Conservation (phyloP, 345 rosid species). For the Dipteronia sinensis region DNA sequence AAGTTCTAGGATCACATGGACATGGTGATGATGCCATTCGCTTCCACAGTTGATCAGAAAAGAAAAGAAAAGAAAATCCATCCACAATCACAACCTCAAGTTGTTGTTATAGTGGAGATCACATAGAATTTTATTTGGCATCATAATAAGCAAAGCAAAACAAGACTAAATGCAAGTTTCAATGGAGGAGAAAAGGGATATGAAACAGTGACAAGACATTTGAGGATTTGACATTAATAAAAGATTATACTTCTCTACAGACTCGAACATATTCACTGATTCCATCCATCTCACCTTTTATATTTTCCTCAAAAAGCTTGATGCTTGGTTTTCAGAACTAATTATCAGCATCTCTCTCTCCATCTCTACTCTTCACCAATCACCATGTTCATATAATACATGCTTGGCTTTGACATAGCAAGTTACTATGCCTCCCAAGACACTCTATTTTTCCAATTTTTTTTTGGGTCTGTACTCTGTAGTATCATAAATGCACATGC, state of each 20-base stretch:
- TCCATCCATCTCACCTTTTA: slow-evolving; percentile 33
- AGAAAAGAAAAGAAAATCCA: neutral
- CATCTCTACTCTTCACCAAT: no score
- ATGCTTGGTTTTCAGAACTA: slow-evolving; percentile 31
- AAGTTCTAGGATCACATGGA: slow-evolving; percentile 41
- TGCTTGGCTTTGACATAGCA: neutral
- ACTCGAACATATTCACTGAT: slow-evolving; percentile 52
- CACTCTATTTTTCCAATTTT: neutral
- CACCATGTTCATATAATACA: neutral
- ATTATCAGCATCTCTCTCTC: slow-evolving; percentile 14
- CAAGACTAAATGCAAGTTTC: slow-evolving; percentile 41
- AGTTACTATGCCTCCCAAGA: neutral
- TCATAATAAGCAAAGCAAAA: slow-evolving; percentile 21
- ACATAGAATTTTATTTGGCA: slow-evolving; percentile 35
- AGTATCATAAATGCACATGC: neutral
- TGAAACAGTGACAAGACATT: slow-evolving; percentile 51
- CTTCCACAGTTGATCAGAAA: slow-evolving; percentile 24
- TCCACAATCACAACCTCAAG: slow-evolving; percentile 21
- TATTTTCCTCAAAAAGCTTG: slow-evolving; percentile 24
- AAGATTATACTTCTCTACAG: slow-evolving; percentile 46
- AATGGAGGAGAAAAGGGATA: slow-evolving; percentile 39
- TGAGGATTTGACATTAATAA: slow-evolving; percentile 36
- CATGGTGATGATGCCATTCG: slow-evolving; percentile 47
- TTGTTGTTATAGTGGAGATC: slow-evolving; percentile 49
- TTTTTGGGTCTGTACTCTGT: neutral